Base-by-base conservation (phyloP, 768 basidiomycete species). In the Nidula microcarpa region DNA sequence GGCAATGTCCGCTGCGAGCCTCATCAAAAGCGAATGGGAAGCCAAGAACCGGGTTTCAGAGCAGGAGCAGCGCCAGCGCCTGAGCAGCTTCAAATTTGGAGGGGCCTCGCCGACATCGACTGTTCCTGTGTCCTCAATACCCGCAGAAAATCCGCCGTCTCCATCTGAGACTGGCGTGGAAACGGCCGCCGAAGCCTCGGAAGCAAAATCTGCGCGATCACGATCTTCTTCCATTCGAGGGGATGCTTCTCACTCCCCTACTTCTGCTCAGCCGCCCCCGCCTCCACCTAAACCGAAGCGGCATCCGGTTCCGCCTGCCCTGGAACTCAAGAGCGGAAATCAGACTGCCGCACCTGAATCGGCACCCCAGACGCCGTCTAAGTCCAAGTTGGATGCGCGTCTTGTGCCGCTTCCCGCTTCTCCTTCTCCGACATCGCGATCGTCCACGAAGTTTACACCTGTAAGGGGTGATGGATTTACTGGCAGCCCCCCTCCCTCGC, bases 11-110 rank as follows among this genome's bases (percentile, higher is more conserved):
- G 81, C 79, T 6, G 84, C 84, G 5, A 72, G 74, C 52, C 73
- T 64, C 54, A 70, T 86, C 60, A 85, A 82, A 62, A 68, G 75
- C 44, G 73, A 75, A 50, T 86, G 82, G 82, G 69, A 79, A 55
- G 69, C 73, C 2, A 69, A 64, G 55, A 77, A 79, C 55, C 62
- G 59, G 23, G 37, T 54, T 3, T 47, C 52, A 6, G 64, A 65
- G 32, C 55, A 56, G 3, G 55, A 56, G 3, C 60, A 67, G 47
- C 56, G 60, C 35, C 63, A 65, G 16, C 66, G 68, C 11, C 51
- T 76, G 59, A 62, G 65, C 23, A 54, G 53, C 49, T 68, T 75
- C 65, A 70, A 66, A 47, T 74, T 75, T 55, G 69, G 71, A 17
- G 62, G 63, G 6, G 45, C 56, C 35, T 58, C 64, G 18, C 37